These are phyloP conservation scores for Auxenochlorella protothecoides DNA, from an alignment of 139 green algal species.

Conservation along the genomic window DNA sequence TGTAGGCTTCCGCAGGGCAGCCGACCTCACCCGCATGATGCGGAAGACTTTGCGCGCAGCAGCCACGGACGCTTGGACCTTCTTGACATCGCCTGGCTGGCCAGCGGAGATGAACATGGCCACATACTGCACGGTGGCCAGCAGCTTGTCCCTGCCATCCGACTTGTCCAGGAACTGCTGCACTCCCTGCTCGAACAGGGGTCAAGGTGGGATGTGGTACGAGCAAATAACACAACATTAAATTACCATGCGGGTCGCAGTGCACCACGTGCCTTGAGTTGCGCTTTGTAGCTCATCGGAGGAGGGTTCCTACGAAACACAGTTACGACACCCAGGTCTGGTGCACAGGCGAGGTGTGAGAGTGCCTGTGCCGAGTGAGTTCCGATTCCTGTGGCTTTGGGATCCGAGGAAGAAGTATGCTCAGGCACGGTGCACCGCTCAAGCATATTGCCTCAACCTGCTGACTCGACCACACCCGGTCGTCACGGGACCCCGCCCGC, in stretches of 20 bases:
- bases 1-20: not conserved
- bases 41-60: slow-evolving; percentile 84
- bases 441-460: no score
- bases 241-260: slow-evolving; percentile 4
- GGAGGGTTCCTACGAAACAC: not conserved
- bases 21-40: slow-evolving; percentile 43
- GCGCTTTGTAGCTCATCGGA: slow-evolving; percentile 2
- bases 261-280: not conserved
- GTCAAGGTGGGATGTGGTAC: no score
- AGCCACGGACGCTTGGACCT: slow-evolving; percentile 76
- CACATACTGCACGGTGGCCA: slow-evolving; percentile 80
- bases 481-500: no score
- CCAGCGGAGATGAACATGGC: slow-evolving; percentile 80
- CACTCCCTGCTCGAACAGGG: slow-evolving; percentile 42
- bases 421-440: no score
- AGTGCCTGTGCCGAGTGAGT: no score
- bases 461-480: no score
- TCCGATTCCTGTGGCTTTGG: no score
- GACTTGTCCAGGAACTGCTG: slow-evolving; percentile 77
- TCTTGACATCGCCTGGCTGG: slow-evolving; percentile 72
- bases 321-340: no score
- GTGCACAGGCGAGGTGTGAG: no score
- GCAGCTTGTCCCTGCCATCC: slow-evolving; percentile 90
- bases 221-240: not conserved
- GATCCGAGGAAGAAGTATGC: no score